Base-by-base conservation (phyloP, 768 basidiomycete genomes). In the Multifurca ochricompacta region DNA sequence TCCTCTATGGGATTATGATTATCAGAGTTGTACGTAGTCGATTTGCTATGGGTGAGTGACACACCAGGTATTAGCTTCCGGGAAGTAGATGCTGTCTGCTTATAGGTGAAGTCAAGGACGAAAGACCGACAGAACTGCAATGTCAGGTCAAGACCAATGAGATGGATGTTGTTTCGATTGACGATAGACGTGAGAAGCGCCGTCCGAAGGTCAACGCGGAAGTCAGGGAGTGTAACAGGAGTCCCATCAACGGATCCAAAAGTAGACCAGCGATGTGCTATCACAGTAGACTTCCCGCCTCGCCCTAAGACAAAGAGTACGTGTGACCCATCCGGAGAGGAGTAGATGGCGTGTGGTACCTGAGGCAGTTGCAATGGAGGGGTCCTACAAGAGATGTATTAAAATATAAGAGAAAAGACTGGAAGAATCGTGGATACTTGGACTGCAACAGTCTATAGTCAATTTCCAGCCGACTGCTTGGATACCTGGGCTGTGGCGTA, bases 281-380 rank as follows among this genome's bases (percentile, higher is more conserved):
- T 71, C 2, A 77, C 32, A 39, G 49, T 39, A 8, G 25, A 27
- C 6, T 16, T 8, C 0, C 37, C 43, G 9, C 56, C 28, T 16
- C 31, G 23, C 21, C 59, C 28, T 19, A 71, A 68, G 3, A 69
- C 55, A 2, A 71, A 62, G 30, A 81, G 45, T n/a, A 81, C 59
- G 56, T 78, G 81, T 21, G 81, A 70, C 0, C 78, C 80, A 58
- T 82, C 80, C 0, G 80, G 78, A 0, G 80, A 71, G 0, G 78
- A 73, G 63, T 67, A 67, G 8, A 75, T 66, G 13, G 59, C 64
- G n/a, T 49, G 54, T 0, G 78, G 77, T 1, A 65, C 48, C 16
- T 62, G 56, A 0, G 65, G 55, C 2, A 82, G 65, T n/a, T 71
- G 65, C 1, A 80, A 58, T 0, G 72, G 67, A 0, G 78, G 74